Conservation (phyloP, 169 alveolate species). For the Plasmodium malariae region DNA sequence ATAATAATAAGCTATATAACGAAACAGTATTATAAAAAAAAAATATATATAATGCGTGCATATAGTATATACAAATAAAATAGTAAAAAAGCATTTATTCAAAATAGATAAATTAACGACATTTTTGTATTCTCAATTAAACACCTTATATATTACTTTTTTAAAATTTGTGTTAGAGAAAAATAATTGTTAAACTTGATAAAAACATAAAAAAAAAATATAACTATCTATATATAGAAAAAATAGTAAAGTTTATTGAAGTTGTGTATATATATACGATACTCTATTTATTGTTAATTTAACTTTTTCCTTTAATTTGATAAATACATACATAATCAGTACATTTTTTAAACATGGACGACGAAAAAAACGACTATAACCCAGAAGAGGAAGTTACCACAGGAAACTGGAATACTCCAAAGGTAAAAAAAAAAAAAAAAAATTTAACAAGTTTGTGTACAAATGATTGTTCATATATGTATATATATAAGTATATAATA, state of each 20-base stretch:
- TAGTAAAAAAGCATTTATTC: too few species aligned
- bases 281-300: not conserved
- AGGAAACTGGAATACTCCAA: slow-evolving; percentile 91
- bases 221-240: not conserved
- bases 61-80: too few species aligned
- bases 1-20: too few species aligned
- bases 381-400: slow-evolving; percentile 90
- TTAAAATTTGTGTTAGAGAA: not conserved
- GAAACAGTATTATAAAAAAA: too few species aligned
- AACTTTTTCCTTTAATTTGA: slow-evolving; percentile 4
- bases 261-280: slow-evolving; percentile 19
- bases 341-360: slow-evolving; percentile 21
- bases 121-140: too few species aligned
- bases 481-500: not conserved
- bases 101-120: too few species aligned
- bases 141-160: too few species aligned
- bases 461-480: not conserved
- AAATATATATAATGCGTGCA: too few species aligned
- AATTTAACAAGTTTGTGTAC: too few species aligned
- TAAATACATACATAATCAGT: too few species aligned
- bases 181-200: not conserved
- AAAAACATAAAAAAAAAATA: not conserved
- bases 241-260: not conserved
- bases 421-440: slow-evolving; percentile 76
- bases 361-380: slow-evolving; percentile 77